These are phyloP conservation scores for Wilcoxina mikolae DNA, from an alignment of 495 filamentous ascomycete genomes.

Conservation along the genomic window DNA sequence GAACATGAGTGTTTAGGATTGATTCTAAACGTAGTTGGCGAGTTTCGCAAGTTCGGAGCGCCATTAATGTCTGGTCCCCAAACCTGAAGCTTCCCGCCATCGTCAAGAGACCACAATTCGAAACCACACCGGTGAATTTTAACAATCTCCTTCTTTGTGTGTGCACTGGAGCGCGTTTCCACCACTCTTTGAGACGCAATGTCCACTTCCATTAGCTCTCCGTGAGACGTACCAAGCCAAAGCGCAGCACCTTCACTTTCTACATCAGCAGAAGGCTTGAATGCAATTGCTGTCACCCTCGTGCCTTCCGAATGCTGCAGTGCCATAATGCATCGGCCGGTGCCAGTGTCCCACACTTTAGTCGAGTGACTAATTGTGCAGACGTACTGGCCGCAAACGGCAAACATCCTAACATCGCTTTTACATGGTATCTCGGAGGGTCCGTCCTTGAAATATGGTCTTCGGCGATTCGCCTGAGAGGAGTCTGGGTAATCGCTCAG, in stretches of 20 bases:
- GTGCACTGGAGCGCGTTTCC: slow-evolving; percentile 50
- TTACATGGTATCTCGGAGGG: slow-evolving; percentile 63
- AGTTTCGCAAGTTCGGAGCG: slow-evolving; percentile 53
- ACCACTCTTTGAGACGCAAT: slow-evolving; percentile 53
- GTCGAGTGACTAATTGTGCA: slow-evolving; percentile 76
- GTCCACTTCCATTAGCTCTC: slow-evolving; percentile 80
- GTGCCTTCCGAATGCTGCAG: slow-evolving; percentile 63
- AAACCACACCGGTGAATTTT: slow-evolving; percentile 75
- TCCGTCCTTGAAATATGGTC: slow-evolving; percentile 56
- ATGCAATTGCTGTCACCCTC: slow-evolving; percentile 63
- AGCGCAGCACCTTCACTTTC: slow-evolving; percentile 66
- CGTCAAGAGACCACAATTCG: slow-evolving; percentile 89
- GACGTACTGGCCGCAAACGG: slow-evolving; percentile 72
- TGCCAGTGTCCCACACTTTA: slow-evolving; percentile 68
- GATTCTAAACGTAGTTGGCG: slow-evolving; percentile 50
- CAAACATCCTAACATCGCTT: slow-evolving; percentile 69
- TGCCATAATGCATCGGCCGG: slow-evolving; percentile 67
- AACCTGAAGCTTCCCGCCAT: slow-evolving; percentile 71
- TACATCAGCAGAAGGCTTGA: slow-evolving; percentile 61
- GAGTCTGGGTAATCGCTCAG: slow-evolving; percentile 63
- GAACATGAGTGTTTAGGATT: slow-evolving; percentile 77
- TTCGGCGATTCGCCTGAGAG: slow-evolving; percentile 68
- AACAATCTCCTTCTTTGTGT: slow-evolving; percentile 67
- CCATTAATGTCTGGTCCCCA: slow-evolving; percentile 73
- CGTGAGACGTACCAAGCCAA: slow-evolving; percentile 82